Conservation (phyloP, 805 yeast species). For the Cephaloascus fragrans region DNA sequence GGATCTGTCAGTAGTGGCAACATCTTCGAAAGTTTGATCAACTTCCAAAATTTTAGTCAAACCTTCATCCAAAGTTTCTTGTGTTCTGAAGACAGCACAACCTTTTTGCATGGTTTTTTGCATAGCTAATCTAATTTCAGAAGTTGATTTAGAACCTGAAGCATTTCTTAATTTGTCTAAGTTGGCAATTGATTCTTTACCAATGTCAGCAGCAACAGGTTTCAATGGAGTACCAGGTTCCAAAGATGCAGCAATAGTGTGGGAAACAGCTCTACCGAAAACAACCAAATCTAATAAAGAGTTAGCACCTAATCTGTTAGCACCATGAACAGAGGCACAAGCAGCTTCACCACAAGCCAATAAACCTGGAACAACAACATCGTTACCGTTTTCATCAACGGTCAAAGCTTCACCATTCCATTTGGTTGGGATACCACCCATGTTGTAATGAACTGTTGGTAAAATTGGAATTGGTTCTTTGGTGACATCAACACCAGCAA, state of each 20-base stretch:
- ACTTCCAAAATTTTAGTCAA: slow-evolving; percentile 67
- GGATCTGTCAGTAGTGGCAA: slow-evolving; percentile 88
- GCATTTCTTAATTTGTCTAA: slow-evolving; percentile 85
- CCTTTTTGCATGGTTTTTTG: slow-evolving; percentile 95
- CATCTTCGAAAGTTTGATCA: slow-evolving; percentile 63
- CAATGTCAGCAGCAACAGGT: slow-evolving; percentile 77
- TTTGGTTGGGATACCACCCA: slow-evolving; percentile 99
- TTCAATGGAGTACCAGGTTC: slow-evolving; percentile 84
- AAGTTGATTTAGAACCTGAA: slow-evolving; percentile 71
- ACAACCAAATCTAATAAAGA: slow-evolving; percentile 93
- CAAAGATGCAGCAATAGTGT: slow-evolving; percentile 76
- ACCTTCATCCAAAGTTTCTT: slow-evolving; percentile 87
- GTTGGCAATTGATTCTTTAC: slow-evolving; percentile 83
- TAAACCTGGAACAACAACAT: slow-evolving; percentile 84
- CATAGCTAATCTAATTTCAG: slow-evolving; percentile 85
- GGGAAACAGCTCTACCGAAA: slow-evolving; percentile 97
- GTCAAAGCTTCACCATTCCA: slow-evolving; percentile 94
- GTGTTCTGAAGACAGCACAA: slow-evolving; percentile 94
- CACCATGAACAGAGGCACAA: slow-evolving; percentile 98
- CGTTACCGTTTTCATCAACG: slow-evolving; percentile 78
- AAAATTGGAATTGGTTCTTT: slow-evolving; percentile 98
- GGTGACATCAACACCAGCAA: slow-evolving; percentile 98
- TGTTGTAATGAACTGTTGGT: slow-evolving; percentile 98
- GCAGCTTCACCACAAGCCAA: slow-evolving; percentile 99
- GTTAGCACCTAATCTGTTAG: slow-evolving; percentile 98